Conservation (phyloP, 2,329 filamentous ascomycete species). For the Fusarium udum region DNA sequence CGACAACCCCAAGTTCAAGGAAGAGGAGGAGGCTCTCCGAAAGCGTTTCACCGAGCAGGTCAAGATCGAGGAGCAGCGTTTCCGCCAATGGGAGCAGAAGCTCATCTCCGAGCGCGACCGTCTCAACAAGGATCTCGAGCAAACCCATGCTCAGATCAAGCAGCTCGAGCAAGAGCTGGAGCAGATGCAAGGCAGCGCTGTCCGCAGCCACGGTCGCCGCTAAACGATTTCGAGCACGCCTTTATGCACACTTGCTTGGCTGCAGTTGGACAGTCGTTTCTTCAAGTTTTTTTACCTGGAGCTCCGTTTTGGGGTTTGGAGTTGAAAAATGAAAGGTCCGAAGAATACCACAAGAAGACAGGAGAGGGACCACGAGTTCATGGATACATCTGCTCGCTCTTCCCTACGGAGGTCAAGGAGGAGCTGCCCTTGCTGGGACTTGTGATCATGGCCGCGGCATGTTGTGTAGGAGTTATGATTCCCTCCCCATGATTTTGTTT, state of each 20-base stretch:
- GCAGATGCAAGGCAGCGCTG: conserved; percentile 87
- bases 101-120: conserved; percentile 98
- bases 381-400: conserved; percentile 45
- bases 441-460: conserved; percentile 35
- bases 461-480: conserved; percentile 43
- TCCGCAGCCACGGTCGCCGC: conserved; percentile 91
- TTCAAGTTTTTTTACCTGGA: conserved; percentile 42
- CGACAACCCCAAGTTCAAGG: conserved; percentile 99
- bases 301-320: conserved; percentile 48
- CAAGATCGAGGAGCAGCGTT: conserved; percentile 99
- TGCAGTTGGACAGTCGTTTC: conserved; percentile 43
- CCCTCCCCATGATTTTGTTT: conserved; percentile 38
- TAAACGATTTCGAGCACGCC: conserved; percentile 57
- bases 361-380: conserved; percentile 38
- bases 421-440: conserved; percentile 26
- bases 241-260: conserved; percentile 39
- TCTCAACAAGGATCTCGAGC: conserved; percentile 99
- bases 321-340: conserved; percentile 48
- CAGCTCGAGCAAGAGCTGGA: conserved; percentile 92
- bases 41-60: conserved; percentile 99
- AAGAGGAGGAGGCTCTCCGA: conserved; percentile 96
- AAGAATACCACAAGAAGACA: conserved; percentile 45
- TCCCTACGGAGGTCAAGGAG: conserved; percentile 20
- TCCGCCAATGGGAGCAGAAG: conserved; percentile 99
- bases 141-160: conserved; percentile 95